phyloP scores from a whole-genome alignment of 75 land plant genomes.

The Larix kaempferi region DNA sequence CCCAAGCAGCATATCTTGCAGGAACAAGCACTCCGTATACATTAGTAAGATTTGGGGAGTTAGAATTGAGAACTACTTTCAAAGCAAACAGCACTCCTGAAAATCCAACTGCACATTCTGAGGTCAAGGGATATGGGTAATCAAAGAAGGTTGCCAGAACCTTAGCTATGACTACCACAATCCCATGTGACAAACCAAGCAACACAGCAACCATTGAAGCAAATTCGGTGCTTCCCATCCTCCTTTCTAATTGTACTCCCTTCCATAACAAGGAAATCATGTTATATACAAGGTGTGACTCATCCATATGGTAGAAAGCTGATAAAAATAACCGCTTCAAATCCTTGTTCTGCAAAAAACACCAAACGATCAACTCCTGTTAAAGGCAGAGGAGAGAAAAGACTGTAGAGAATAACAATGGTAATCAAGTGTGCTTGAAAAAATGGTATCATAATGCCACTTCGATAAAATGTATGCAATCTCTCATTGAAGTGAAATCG shows the following conservation, averaged over 20 bases:
- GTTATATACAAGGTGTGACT: constrained; percentile 87
- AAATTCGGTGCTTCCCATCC: constrained; percentile 79
- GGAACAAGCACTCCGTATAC: constrained; percentile 76
- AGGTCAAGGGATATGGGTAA: constrained; percentile 52
- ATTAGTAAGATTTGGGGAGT: constrained; percentile 37
- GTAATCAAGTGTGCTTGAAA: too few species aligned
- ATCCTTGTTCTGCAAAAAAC: constrained; percentile 56
- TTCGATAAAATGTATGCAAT: too few species aligned
- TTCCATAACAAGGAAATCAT: constrained; percentile 96
- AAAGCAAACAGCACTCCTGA: constrained; percentile 92
- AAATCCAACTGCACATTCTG: constrained; percentile 77
- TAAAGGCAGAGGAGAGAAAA: not conserved
- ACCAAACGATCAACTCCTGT: not conserved
- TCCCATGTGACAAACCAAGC: constrained; percentile 78
- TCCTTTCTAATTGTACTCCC: constrained; percentile 80
- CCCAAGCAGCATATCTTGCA: constrained; percentile 84
- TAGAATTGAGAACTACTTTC: constrained; percentile 78
- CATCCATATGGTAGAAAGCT: constrained; percentile 81
- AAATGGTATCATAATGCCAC: not conserved
- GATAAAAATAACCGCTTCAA: constrained; percentile 76
- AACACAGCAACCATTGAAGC: constrained; percentile 75
- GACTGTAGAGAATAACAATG: not conserved
- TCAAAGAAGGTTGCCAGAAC: constrained; percentile 45
- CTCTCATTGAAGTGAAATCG: too few species aligned
- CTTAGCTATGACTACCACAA: constrained; percentile 62